phyloP scores from a whole-genome alignment of 495 filamentous ascomycete genomes.

The Cercophora newfieldiana region DNA sequence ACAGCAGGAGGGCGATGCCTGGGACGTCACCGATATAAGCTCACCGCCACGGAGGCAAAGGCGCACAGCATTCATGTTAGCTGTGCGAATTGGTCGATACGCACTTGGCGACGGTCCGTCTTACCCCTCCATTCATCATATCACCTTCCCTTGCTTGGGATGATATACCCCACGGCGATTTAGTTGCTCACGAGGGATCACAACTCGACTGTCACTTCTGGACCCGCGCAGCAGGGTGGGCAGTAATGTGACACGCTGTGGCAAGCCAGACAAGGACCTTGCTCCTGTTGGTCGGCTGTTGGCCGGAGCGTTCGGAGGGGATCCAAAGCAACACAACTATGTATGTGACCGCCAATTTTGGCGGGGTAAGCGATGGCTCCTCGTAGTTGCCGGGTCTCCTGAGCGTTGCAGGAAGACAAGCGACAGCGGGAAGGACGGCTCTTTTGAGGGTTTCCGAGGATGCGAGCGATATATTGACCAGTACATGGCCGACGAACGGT shows the following conservation, averaged over 20 bases:
- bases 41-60: slow-evolving; percentile 21
- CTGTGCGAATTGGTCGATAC: slow-evolving; percentile 6
- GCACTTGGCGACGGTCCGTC: background rate
- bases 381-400: slow-evolving; percentile 1
- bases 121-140: slow-evolving; percentile 1
- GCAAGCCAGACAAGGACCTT: slow-evolving; percentile 1
- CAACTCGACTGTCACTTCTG: background rate
- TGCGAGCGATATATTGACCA: background rate
- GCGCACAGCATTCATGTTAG: slow-evolving; percentile 12
- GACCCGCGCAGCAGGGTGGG: slow-evolving; percentile 5
- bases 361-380: slow-evolving; percentile 13
- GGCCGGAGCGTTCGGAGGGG: background rate
- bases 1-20: background rate
- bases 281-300: background rate
- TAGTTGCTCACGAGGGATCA: slow-evolving; percentile 5
- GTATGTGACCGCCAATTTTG: slow-evolving; percentile 4
- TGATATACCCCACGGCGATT: slow-evolving; percentile 11
- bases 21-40: slow-evolving; percentile 8
- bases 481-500: background rate
- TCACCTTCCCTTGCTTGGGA: background rate
- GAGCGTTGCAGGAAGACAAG: slow-evolving; percentile 13
- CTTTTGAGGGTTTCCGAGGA: background rate
- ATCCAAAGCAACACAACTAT: background rate
- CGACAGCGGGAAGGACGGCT: slow-evolving; percentile 12
- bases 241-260: slow-evolving; percentile 8